phyloP scores from a whole-genome alignment of 129 eudicot species.

The Glebionis coronaria region DNA sequence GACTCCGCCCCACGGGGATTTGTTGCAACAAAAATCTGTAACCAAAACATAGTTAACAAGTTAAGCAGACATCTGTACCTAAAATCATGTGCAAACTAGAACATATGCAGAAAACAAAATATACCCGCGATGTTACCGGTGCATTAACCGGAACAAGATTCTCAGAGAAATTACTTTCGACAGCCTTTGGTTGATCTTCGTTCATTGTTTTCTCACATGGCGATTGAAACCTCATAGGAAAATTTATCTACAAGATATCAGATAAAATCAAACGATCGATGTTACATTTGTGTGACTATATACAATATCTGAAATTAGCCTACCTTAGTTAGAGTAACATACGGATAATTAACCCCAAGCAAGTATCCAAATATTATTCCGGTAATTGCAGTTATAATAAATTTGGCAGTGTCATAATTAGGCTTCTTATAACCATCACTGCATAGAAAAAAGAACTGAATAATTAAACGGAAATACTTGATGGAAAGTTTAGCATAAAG shows the following conservation, averaged over 20 bases:
- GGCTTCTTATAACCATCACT: slow-evolving; percentile 57
- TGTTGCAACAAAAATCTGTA: slow-evolving; percentile 73
- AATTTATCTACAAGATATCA: slow-evolving; percentile 41
- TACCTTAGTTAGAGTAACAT: slow-evolving; percentile 63
- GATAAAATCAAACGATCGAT: background rate
- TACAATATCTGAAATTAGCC: background rate
- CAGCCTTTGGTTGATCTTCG: slow-evolving; percentile 33
- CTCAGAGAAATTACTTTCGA: slow-evolving; percentile 55
- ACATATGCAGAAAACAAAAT: slow-evolving; percentile 2
- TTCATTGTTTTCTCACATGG: slow-evolving; percentile 28
- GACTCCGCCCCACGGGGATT: slow-evolving; percentile 87
- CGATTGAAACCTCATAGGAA: slow-evolving; percentile 50
- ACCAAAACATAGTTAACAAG: slow-evolving; percentile 3
- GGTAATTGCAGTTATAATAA: slow-evolving; percentile 48
- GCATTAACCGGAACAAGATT: slow-evolving; percentile 63
- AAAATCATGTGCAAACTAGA: background rate
- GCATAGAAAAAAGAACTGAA: background rate
- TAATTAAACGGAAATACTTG: slow-evolving; percentile 13
- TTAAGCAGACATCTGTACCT: background rate
- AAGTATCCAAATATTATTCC: slow-evolving; percentile 80
- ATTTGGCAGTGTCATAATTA: slow-evolving; percentile 54
- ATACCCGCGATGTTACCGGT: slow-evolving; percentile 67
- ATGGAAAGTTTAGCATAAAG: background rate
- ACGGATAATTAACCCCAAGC: slow-evolving; percentile 77
- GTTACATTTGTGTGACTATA: background rate